Conservation (phyloP, 495 filamentous ascomycete species). For the Penicillium alfredii region DNA sequence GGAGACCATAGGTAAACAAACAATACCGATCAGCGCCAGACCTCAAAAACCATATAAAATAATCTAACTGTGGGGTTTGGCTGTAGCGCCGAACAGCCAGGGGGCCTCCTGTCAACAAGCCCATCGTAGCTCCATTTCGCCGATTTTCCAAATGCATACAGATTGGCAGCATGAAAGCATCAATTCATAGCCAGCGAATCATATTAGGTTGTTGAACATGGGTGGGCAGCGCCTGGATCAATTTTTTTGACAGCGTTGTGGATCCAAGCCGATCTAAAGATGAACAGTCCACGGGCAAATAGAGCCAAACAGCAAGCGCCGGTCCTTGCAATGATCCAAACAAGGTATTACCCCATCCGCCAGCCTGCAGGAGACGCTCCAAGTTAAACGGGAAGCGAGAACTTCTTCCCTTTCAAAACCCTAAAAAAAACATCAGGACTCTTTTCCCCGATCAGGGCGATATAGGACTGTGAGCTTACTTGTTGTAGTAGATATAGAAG, state of each 20-base stretch:
- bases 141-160: not conserved
- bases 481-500: conserved; percentile 99
- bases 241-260: no score
- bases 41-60: conserved; percentile 1
- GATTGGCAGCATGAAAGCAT: conserved; percentile 10
- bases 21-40: not conserved
- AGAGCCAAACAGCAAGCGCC: conserved; percentile 1
- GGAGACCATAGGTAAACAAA: not conserved
- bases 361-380: no score
- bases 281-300: not conserved
- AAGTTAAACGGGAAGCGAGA: conserved; percentile 81
- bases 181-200: conserved; percentile 10
- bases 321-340: no score
- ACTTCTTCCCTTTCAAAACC: conserved; percentile 83
- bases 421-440: conserved; percentile 23
- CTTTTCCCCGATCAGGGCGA: conserved; percentile 1
- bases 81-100: no score
- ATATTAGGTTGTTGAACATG: not conserved
- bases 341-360: no score
- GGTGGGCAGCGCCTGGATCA: not conserved
- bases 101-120: no score
- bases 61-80: no score
- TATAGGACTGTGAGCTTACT: conserved; percentile 45
- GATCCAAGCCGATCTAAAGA: conserved; percentile 2
- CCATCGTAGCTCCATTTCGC: not conserved